Evolutionary conservation across 2,329 filamentous ascomycete genomes (phyloP), one percentile per base, ranked within the genome.

Genomic region (Paraphaeosphaeria sporulosa): DNA sequence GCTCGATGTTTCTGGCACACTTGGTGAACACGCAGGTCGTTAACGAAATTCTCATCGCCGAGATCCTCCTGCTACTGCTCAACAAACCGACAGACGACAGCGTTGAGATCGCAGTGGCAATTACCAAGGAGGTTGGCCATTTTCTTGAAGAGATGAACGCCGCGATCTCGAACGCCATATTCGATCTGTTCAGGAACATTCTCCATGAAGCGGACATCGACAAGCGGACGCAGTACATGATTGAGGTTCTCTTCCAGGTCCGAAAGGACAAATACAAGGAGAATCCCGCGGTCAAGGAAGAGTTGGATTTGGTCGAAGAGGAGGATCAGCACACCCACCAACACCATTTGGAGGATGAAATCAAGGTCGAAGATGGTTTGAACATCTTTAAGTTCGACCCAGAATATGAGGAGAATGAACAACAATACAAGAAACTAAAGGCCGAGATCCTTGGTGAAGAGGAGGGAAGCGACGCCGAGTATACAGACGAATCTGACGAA

Each of bases 151-250:
- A 97, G 76, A 97, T 98, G 93, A 96, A 92, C 74, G 86, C 89
- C 1, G 86, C 91, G 12, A 96, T 98, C 71, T 89, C 93, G 32
- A 87, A 94, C 66, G 91, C 90, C 25, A 93, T 99, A 8, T 99
- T 96, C 74, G 95, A 99, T 73, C 94, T 97, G 77, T 96, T 99
- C 82, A 85, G 95, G 69, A 94, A 90, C 70, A 97, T 98, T 64
- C 83, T 99, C 9, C 94, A 99, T 81, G 95, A 99, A 78, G 93
- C 93, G 47, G 94, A 95, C 73, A 97, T 99, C 76, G 94, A 98
- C 75, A 97, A 97, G 84, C 87, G 95, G 65, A 94, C 94, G n/a
- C 95, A 99, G 80, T 99, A 98, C 80, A 97, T 97, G 92, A 94
- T 99, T 59, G 95, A 99, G 78, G 95, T 98, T 6, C 81, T 99